Base-by-base conservation (phyloP, 306 rosid genomes). In the Chamaecrista fasciculata region DNA sequence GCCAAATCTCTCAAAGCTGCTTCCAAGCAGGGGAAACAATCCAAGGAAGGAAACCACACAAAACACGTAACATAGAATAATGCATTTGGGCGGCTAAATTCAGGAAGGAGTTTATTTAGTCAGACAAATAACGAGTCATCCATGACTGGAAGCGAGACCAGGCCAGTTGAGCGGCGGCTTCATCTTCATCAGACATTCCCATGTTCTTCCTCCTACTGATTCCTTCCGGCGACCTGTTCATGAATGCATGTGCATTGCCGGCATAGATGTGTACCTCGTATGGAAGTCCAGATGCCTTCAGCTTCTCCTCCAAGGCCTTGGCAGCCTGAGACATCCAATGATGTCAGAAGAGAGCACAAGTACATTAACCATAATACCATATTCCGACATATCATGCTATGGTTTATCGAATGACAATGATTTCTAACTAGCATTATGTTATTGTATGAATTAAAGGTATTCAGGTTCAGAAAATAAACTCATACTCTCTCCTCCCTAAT, bases 111-210 rank as follows among this genome's bases (percentile, higher is more conserved):
- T 39, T 3, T 40, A 59, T 33, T 73, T 80, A 87, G 33, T 65
- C 69, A 19, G 86, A 71, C 71, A 94, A 74, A 81, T 80, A 78
- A 9, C 69, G 39, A 2, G 91, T 82, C 97, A 91, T 91, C 99
- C 97, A 91, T 5, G 92, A 82, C 70, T 86, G 75, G 71, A 94
- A 91, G 65, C 86, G 96, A 79, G 97, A 86, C 99, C 99, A 94
- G 8, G 97, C 97, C 2, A 91, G 84, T 84, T 84, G 77, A 44
- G 79, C 97, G 1, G 97, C 80, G 5, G 81, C 82, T 62, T 87
- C 92, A 52, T 94, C 95, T 75, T 91, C 88, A 25, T 91, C 96
- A 0, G 84, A 52, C 86, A 91, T 4, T 55, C 97, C 99, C 99
- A 94, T 87, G 80, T 63, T 26, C 84, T 91, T 91, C 83, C 97